phyloP scores from a whole-genome alignment of 106 monocot genomes.

The Acorus calamus region DNA sequence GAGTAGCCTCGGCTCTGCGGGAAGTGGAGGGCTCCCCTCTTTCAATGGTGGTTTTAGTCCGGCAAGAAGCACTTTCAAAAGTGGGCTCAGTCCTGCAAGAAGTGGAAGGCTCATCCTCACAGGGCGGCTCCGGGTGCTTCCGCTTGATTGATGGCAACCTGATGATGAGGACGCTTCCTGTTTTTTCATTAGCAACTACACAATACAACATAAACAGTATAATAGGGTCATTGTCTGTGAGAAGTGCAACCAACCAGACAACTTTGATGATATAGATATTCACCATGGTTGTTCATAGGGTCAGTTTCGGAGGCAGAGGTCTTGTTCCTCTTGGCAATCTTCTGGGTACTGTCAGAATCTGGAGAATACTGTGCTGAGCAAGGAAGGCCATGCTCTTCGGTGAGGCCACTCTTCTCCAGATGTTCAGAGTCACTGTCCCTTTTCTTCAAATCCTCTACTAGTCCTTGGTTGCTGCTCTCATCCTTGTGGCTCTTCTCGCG shows the following conservation, averaged over 20 bases:
- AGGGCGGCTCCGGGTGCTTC: not conserved
- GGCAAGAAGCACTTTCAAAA: too few relatives aligned
- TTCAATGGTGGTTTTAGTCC: too few relatives aligned
- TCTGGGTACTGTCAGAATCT: constrained; percentile 49
- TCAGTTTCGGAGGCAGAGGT: not conserved
- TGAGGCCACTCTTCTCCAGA: constrained; percentile 62
- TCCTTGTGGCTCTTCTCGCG: constrained; percentile 21
- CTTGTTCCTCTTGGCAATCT: constrained; percentile 45
- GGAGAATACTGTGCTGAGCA: constrained; percentile 10
- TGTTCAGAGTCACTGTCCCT: constrained; percentile 13
- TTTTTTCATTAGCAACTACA: not conserved
- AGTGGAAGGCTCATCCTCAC: too few relatives aligned
- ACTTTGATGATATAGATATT: too few relatives aligned
- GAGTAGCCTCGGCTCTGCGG: too few relatives aligned
- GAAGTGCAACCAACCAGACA: too few relatives aligned
- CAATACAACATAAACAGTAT: not conserved
- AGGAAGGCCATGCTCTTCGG: constrained; percentile 49
- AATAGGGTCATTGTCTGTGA: too few relatives aligned
- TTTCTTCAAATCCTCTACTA: constrained; percentile 16
- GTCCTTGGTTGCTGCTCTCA: too few relatives aligned
- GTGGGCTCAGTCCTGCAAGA: too few relatives aligned
- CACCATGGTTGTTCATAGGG: not conserved
- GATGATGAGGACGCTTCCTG: constrained; percentile 31
- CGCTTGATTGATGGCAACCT: constrained; percentile 21
- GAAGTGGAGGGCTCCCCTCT: too few relatives aligned